Evolutionary conservation across 768 basidiomycete species (phyloP), one percentile per base, ranked within the genome.

Genomic region (Ramaria sp.): DNA sequence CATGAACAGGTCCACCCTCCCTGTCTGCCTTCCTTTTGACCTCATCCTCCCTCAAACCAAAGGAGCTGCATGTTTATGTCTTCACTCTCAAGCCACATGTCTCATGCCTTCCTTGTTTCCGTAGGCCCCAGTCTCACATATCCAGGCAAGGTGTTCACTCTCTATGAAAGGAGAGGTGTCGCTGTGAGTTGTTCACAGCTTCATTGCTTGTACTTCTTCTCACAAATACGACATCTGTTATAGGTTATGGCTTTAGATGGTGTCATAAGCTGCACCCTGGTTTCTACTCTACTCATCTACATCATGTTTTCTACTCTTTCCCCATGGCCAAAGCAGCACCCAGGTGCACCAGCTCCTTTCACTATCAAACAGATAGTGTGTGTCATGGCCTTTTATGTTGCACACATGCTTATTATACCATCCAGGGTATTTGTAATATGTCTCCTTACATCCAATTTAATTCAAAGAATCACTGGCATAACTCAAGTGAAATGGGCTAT

Each of bases 401-500:
- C n/a, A n/a, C n/a, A n/a, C n/a, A n/a, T n/a, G n/a, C n/a, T n/a
- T n/a, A n/a, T 1, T 47, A 34, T 56, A 34, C 37, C 9, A 13
- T 46, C 20, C 27, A 56, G 54, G 43, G 54, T 47, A 17, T 56
- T 56, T 22, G 47, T 56, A 31, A 49, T 48, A 17, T 56, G 54
- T 37, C 41, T 56, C 12, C 41, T 56, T n/a, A 22, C 34, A 19
- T 56, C 54, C 2, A 45, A 56, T 34, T 56, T 56, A 37, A 47
- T 56, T 20, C 54, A 56, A 33, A 56, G 54, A 48, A 48, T 56
- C 10, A 30, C 54, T 33, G 54, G 54, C n/a, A n/a, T n/a, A n/a
- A n/a, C n/a, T n/a, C n/a, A n/a, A n/a, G n/a, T n/a, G n/a, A n/a
- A n/a, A n/a, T 56, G 54, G 54, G 54, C 54, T 19, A 38, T 24